Conservation (phyloP, 2,329 filamentous ascomycete genomes). For the Colletotrichum sp. region DNA sequence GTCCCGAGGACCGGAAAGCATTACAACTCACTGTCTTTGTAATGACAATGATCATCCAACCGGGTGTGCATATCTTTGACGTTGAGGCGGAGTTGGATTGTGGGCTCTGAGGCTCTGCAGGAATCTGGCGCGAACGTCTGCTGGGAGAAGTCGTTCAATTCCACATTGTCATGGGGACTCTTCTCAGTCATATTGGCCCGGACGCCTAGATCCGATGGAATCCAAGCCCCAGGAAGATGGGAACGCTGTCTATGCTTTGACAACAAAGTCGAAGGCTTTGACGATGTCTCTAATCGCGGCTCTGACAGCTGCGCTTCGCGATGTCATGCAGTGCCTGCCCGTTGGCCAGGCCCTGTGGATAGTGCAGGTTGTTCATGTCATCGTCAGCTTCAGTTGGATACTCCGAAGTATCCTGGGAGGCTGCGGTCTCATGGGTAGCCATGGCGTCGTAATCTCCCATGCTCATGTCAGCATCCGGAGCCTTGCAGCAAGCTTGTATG, state of each 20-base stretch:
- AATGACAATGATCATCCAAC: not conserved
- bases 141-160: not conserved
- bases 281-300: not conserved
- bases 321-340: not conserved
- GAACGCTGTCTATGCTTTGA: not conserved
- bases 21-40: not conserved
- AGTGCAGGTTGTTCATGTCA: not conserved
- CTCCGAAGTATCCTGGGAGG: not conserved
- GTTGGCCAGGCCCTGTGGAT: not conserved
- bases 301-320: not conserved
- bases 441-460: not conserved
- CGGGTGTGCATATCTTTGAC: not conserved
- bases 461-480: not conserved
- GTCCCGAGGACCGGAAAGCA: rapidly evolving
- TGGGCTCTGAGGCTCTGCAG: not conserved
- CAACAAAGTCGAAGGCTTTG: not conserved
- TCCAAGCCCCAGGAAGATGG: not conserved
- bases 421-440: not conserved
- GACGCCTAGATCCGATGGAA: not conserved
- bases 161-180: not conserved
- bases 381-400: not conserved
- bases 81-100: not conserved
- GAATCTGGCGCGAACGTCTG: not conserved
- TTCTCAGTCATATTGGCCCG: not conserved
- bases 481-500: too few relatives aligned